phyloP scores from a whole-genome alignment of 768 basidiomycete genomes.

The Wakefieldia striispora region DNA sequence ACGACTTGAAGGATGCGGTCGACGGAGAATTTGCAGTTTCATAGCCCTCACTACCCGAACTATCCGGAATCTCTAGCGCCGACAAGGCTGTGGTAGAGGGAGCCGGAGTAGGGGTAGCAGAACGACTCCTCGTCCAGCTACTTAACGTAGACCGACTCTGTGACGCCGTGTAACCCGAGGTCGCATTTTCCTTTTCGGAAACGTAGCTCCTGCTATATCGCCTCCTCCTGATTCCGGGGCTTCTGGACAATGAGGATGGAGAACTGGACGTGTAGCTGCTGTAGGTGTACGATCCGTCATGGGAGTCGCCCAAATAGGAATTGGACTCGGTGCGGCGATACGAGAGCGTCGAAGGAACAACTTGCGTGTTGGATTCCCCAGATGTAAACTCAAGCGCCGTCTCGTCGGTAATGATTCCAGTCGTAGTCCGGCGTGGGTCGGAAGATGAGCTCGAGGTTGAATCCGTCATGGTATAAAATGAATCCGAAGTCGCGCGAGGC shows the following conservation, averaged over 20 bases:
- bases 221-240: constrained; percentile 55
- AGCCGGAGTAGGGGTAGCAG: constrained; percentile 30
- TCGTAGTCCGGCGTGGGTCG: constrained; percentile 27
- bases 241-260: constrained; percentile 56
- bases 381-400: constrained; percentile 38
- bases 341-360: constrained; percentile 50
- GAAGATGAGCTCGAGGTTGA: constrained; percentile 31
- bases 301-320: constrained; percentile 57
- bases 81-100: constrained; percentile 31
- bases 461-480: constrained; percentile 35
- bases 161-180: constrained; percentile 33
- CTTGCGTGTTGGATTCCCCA: constrained; percentile 41
- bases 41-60: constrained; percentile 52
- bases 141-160: constrained; percentile 34
- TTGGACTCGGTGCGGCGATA: constrained; percentile 51
- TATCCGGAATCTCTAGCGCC: constrained; percentile 29
- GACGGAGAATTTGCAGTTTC: constrained; percentile 43
- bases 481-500: constrained; percentile 25
- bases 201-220: constrained; percentile 37
- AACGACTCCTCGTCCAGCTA: constrained; percentile 33
- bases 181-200: constrained; percentile 60
- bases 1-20: constrained; percentile 50
- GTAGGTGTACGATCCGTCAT: constrained; percentile 37
- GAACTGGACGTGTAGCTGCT: constrained; percentile 39
- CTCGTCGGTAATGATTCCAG: constrained; percentile 38